Evolutionary conservation across 225 moss, liverwort and hornwort genomes (phyloP).

Genomic region (Anthoceros angustus): DNA sequence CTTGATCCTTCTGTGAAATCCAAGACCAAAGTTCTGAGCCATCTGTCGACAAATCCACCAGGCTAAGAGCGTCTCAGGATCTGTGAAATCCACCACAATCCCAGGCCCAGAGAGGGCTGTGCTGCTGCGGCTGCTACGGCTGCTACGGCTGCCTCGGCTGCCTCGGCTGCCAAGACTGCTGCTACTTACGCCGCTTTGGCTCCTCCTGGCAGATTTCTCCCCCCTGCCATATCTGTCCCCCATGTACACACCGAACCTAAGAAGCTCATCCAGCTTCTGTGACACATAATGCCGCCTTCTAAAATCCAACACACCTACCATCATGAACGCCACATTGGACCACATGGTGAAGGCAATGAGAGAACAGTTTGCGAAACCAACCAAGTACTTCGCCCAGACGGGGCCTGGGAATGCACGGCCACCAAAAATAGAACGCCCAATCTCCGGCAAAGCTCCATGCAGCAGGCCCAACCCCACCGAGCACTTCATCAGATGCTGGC

Average conservation of each 20-base stretch:
- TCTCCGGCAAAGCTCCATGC: constrained; percentile 19
- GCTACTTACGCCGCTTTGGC: constrained; percentile 9
- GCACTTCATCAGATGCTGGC: constrained; percentile 48
- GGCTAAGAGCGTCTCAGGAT: constrained; percentile 50
- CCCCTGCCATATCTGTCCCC: constrained; percentile 35
- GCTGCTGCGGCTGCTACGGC: constrained; percentile 32
- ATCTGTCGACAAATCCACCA: constrained; percentile 74
- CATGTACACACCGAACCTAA: constrained; percentile 54
- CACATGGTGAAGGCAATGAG: constrained; percentile 48
- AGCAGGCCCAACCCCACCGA: constrained; percentile 22
- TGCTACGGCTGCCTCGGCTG: neutral
- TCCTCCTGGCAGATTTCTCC: constrained; percentile 13
- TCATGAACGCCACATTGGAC: constrained; percentile 88
- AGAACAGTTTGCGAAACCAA: constrained; percentile 40
- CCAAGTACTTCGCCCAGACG: constrained; percentile 41
- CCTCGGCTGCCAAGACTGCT: constrained; percentile 14
- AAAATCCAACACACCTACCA: constrained; percentile 87
- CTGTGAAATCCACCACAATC: constrained; percentile 46
- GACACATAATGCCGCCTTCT: constrained; percentile 79
- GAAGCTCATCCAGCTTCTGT: constrained; percentile 68
- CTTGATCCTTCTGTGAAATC: constrained; percentile 81
- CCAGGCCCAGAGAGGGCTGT: constrained; percentile 46
- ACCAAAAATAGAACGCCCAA: constrained; percentile 16
- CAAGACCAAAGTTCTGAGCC: constrained; percentile 64
- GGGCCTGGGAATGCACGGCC: constrained; percentile 59